Percentiles rank a stretch among this genome's conserved stretches.
phyloP scores from a whole-genome alignment of 1,284 basidiomycete species.

The Boletus sp. region DNA sequence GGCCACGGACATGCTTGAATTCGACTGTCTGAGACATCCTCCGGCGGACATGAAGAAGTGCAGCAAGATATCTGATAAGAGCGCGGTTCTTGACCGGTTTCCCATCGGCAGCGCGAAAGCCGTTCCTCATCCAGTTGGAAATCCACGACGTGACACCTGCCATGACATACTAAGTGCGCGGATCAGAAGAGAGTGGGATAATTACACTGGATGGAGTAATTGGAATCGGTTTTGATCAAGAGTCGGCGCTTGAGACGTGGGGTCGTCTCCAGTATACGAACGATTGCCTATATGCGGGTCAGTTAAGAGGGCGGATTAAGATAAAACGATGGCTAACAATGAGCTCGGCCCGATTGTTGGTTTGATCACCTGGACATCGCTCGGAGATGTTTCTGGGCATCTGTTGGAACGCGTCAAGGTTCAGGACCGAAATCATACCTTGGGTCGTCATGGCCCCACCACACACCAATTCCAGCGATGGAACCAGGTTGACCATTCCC shows the following conservation, averaged over 20 bases:
- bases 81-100: constrained; percentile 64
- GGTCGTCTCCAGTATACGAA: constrained; percentile 69
- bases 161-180: constrained; percentile 9
- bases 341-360: constrained; percentile 88
- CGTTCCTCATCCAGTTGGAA: constrained; percentile 57
- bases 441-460: constrained; percentile 67
- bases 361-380: constrained; percentile 81
- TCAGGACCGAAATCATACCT: constrained; percentile 46
- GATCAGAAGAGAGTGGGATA: constrained; percentile 2
- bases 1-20: constrained; percentile 72
- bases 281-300: constrained; percentile 61
- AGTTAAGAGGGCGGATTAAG: constrained; percentile 4
- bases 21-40: constrained; percentile 54
- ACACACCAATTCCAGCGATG: constrained; percentile 75
- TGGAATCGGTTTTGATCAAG: constrained; percentile 76
- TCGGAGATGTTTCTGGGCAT: constrained; percentile 69
- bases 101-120: constrained; percentile 54
- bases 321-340: constrained; percentile 54
- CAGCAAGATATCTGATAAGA: constrained; percentile 65
- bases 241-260: constrained; percentile 57
- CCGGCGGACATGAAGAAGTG: constrained; percentile 54
- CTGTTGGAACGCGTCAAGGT: not conserved
- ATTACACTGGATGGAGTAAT: constrained; percentile 74
- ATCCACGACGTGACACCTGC: constrained; percentile 71
- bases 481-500: constrained; percentile 68